Base-by-base conservation (phyloP, 768 basidiomycete species). In the Hydnomerulius pinastri region DNA sequence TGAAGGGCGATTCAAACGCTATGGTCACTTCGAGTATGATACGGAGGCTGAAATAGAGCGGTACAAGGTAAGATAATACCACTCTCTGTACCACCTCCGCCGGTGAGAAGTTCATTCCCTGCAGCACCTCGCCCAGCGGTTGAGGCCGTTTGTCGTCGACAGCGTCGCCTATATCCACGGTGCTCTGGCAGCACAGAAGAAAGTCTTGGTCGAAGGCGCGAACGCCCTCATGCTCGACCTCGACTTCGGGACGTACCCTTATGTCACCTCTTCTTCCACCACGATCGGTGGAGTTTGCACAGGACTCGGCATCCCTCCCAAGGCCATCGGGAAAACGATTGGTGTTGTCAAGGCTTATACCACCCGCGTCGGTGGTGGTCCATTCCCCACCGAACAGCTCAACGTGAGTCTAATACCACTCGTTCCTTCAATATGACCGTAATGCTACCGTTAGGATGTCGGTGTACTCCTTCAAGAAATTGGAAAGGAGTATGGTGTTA, bases 281-380 rank as follows among this genome's bases (percentile, higher is more conserved):
- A 77, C 86, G 27, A 88, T 98, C 50, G 97, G 97, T 25, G 97
- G 97, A 43, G 93, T 98, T 29, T 93, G 91, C 73, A 98, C 95
- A 13, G 97, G 97, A 28, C 83, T 99, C n/a, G 97, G 94, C 44
- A 87, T 99, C 42, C 96, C 97, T 3, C 94, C 97, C 6, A 86
- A 86, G 71, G 71, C 80, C 57, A 85, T 99, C 55, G 90, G 89
- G n/a, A 82, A 83, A 41, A 77, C 86, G 21, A 87, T 95, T 58
- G 97, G 97, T 39, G 97, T 99, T 51, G 77, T 98, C 65, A 99
- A 98, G 70, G 97, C 97, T 0, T 99, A 99, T 70, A 98, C 97
- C 15, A 98, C 97, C 1, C 83, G 97, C 23, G 97, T 99, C 20
- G 97, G 97, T n/a, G 92, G 93, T 32, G 97, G 97, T 0, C 97